These are phyloP conservation scores for Adansonia digitata DNA, from an alignment of 345 rosid species.

Conservation along the genomic window DNA sequence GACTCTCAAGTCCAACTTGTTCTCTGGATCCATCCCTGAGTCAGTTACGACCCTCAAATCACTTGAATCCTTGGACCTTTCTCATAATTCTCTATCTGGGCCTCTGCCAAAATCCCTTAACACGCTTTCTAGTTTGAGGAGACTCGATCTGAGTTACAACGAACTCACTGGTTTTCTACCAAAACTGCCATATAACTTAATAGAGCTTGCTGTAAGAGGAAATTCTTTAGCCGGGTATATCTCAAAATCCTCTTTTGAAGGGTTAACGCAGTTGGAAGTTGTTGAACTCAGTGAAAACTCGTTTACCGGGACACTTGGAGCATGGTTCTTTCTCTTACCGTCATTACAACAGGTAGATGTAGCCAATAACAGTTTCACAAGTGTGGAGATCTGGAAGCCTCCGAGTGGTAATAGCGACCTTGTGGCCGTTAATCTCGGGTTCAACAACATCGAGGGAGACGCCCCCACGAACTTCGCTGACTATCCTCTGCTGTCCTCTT, in stretches of 20 bases:
- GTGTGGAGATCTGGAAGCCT: conserved; percentile 46
- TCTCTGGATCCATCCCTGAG: conserved; percentile 57
- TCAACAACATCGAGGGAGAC: conserved; percentile 54
- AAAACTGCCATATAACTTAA: conserved; percentile 46
- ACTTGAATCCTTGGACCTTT: conserved; percentile 51
- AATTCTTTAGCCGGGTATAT: conserved; percentile 64
- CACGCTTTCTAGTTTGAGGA: conserved; percentile 35
- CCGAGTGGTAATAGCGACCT: conserved; percentile 33
- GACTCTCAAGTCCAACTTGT: conserved; percentile 63
- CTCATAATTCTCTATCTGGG: conserved; percentile 64
- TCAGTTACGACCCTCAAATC: conserved; percentile 38
- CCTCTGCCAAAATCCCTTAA: conserved; percentile 41
- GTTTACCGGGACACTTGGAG: conserved; percentile 51
- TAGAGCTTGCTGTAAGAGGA: conserved; percentile 60
- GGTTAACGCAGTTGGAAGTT: conserved; percentile 59
- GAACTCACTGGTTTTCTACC: conserved; percentile 60
- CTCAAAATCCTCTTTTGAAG: conserved; percentile 43
- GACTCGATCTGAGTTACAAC: conserved; percentile 80
- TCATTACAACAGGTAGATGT: conserved; percentile 73
- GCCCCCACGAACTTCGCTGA: conserved; percentile 49
- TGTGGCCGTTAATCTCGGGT: conserved; percentile 80
- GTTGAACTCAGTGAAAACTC: conserved; percentile 81
- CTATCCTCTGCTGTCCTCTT: conserved; percentile 53
- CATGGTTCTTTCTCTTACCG: conserved; percentile 74
- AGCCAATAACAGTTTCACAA: conserved; percentile 63